Evolutionary conservation across 2,329 filamentous ascomycete genomes (phyloP).

Genomic region (Exophiala sp.): DNA sequence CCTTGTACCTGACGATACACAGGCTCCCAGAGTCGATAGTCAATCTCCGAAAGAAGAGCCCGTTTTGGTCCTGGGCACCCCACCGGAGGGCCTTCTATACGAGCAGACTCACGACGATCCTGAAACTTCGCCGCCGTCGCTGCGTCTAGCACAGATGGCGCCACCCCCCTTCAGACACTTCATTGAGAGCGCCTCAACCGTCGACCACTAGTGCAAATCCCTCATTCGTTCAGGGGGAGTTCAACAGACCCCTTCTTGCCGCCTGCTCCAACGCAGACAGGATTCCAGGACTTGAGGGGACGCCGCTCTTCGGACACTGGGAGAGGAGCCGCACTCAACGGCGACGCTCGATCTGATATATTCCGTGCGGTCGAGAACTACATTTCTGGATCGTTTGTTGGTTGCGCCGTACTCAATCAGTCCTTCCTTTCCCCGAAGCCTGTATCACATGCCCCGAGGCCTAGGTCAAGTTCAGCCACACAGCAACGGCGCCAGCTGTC

Average conservation of each 20-base stretch:
- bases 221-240: constrained; percentile 10
- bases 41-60: constrained; percentile 16
- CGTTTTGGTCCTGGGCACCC: constrained; percentile 26
- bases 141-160: constrained; percentile 10
- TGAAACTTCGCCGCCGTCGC: constrained; percentile 18
- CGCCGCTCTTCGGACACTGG: constrained; percentile 1
- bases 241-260: constrained; percentile 17
- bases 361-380: constrained; percentile 77
- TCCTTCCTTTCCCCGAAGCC: constrained; percentile 61
- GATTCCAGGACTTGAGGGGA: constrained; percentile 1
- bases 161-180: constrained; percentile 16
- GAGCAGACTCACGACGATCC: constrained; percentile 13
- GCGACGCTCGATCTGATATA: constrained; percentile 37
- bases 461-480: constrained; percentile 30
- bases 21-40: constrained; percentile 1
- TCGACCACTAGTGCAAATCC: neutral
- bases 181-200: neutral
- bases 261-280: constrained; percentile 4
- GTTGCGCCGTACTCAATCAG: constrained; percentile 65
- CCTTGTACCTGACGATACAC: constrained; percentile 30
- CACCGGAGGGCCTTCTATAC: constrained; percentile 16
- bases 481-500: constrained; percentile 35
- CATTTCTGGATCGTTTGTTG: constrained; percentile 61
- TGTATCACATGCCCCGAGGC: constrained; percentile 37
- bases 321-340: neutral